Percentiles rank a stretch among this genome's conserved stretches.
These are phyloP conservation scores for Penicillium sp. DNA, from an alignment of 2,329 filamentous ascomycete species.

Conservation along the genomic window DNA sequence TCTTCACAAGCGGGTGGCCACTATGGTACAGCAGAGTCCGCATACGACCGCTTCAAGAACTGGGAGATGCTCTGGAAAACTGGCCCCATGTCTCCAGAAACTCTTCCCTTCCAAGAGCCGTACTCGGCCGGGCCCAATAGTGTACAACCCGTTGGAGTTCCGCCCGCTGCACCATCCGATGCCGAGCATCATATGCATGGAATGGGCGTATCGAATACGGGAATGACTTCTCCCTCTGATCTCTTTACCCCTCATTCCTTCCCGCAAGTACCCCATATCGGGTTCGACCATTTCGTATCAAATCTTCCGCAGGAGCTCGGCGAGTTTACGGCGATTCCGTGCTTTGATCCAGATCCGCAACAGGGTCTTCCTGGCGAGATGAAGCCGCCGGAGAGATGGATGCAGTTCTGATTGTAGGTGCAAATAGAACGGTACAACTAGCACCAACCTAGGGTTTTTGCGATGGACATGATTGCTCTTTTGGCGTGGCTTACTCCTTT, in stretches of 20 bases:
- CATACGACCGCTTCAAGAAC: conserved; percentile 58
- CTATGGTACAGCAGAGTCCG: conserved; percentile 49
- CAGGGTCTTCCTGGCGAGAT: conserved; percentile 29
- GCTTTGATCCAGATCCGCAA: conserved; percentile 42
- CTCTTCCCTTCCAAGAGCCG: conserved; percentile 33
- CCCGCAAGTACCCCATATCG: conserved; percentile 40
- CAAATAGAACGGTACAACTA: background rate
- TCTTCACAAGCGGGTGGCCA: conserved; percentile 38
- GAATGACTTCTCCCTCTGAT: conserved; percentile 30
- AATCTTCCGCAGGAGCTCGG: conserved; percentile 47
- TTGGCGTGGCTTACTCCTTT: conserved; percentile 6
- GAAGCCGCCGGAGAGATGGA: conserved; percentile 38
- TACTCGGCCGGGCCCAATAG: conserved; percentile 10
- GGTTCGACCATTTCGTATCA: conserved; percentile 46
- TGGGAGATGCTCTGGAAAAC: conserved; percentile 58
- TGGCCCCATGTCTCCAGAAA: conserved; percentile 41
- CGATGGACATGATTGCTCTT: conserved; percentile 1
- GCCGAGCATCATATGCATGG: conserved; percentile 27
- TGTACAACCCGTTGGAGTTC: conserved; percentile 26
- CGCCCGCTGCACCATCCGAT: conserved; percentile 30
- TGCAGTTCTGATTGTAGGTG: conserved; percentile 39
- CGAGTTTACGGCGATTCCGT: conserved; percentile 47
- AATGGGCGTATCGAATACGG: conserved; percentile 26
- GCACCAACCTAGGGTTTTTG: background rate
- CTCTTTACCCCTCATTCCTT: conserved; percentile 37